Evolutionary conservation across 2,329 filamentous ascomycete species (phyloP), one percentile per base, ranked within the genome.

Genomic region (Penicillium capsulatum): DNA sequence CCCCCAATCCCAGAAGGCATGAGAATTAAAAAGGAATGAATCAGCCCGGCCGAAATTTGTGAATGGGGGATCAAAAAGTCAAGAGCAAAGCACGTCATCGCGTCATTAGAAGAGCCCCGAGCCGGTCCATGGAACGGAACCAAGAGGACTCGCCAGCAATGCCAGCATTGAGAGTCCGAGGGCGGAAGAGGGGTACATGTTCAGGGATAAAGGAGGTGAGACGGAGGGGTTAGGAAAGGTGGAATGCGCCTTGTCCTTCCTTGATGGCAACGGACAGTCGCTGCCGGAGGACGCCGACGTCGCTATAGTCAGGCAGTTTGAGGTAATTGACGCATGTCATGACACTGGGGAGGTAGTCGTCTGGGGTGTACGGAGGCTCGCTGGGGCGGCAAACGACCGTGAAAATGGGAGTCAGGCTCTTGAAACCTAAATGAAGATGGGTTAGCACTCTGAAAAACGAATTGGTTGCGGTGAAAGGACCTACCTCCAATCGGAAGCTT

Each of bases 271-370:
- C 84, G 50, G 79, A 81, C 38, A 98, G 74, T 64, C 87, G 86
- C 61, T 84, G 78, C 58, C 77, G 83, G 67, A 98, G 80, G 36
- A 84, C 75, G 2, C 86, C 79, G 47, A 94, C 70, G 53, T 72
- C 81, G 51, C 82, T 91, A 68, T 98, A 98, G 66, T 98, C 88
- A 14, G 92, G 92, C 59, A 98, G 77, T 69, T 98, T 98, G 57
- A 98, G 80, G 64, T 98, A 98, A 67, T 98, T 98, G 67, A 95
- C 92, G 64, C 94, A 98, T 8, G 94, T 98, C 94, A 98, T 98
- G 64, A 98, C 94, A 63, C 90, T 97, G 9, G 94, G 92, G n/a
- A 98, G 77, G 59, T 97, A 98, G 69, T 98, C 92, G 60, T 98
- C 92, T 3, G 91, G 91, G 3, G 83, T 84, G 64, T 90, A 92